Percentiles rank a stretch among this genome's conserved stretches.
These are phyloP conservation scores for Colletotrichum sp. DNA, from an alignment of 2,329 filamentous ascomycete species.

Conservation along the genomic window DNA sequence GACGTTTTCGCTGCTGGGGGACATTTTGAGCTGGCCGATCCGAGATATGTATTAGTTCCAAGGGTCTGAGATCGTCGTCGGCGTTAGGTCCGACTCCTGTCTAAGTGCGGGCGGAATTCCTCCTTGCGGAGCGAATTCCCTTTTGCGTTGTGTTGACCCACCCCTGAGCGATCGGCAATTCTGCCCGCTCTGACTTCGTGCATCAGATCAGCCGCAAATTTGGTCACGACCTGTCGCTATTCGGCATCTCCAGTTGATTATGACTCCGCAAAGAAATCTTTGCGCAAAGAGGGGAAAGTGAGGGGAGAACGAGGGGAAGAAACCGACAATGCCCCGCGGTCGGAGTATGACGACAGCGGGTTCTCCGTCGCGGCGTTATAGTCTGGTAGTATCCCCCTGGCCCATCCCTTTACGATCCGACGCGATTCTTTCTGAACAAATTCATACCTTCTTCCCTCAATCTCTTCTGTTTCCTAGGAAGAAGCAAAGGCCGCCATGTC, in stretches of 20 bases:
- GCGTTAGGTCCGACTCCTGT: neutral
- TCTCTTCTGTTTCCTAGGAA: no score
- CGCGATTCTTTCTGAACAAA: neutral
- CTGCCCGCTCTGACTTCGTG: neutral
- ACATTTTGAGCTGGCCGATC: neutral
- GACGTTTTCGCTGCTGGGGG: neutral
- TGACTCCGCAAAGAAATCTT: neutral
- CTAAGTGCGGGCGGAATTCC: neutral
- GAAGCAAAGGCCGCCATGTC: neutral
- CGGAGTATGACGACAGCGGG: neutral
- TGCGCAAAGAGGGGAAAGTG: neutral
- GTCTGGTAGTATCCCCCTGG: fast-evolving
- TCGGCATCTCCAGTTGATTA: neutral
- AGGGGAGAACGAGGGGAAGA: neutral
- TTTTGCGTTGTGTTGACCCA: neutral
- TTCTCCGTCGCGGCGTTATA: neutral
- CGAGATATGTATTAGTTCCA: neutral
- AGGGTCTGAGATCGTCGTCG: neutral
- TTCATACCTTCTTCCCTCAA: neutral
- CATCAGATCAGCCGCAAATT: neutral
- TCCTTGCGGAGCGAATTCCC: neutral
- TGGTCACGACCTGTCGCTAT: neutral
- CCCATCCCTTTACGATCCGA: neutral
- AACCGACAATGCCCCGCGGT: neutral
- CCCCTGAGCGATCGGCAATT: neutral